Evolutionary conservation across 345 rosid genomes (phyloP).

Genomic region (Pelargonium nanum): DNA sequence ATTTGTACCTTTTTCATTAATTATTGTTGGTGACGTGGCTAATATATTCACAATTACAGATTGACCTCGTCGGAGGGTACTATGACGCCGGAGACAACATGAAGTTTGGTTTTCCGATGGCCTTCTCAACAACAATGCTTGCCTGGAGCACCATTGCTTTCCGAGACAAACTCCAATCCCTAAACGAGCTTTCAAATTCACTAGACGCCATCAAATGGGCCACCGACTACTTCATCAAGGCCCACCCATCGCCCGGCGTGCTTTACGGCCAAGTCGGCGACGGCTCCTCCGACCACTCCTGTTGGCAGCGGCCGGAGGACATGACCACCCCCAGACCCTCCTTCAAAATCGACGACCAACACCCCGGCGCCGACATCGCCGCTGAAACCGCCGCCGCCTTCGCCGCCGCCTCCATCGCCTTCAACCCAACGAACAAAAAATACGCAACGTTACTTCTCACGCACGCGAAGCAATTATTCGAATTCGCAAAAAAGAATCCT

Average conservation of each 20-base stretch:
- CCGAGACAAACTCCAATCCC: conserved; percentile 18
- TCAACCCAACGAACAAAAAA: conserved; percentile 12
- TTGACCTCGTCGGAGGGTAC: conserved; percentile 64
- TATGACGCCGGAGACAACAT: conserved; percentile 70
- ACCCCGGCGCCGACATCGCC: conserved; percentile 67
- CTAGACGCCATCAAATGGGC: conserved; percentile 52
- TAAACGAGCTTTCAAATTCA: conserved; percentile 30
- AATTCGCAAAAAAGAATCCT: conserved; percentile 22
- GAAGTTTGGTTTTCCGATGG: conserved; percentile 70
- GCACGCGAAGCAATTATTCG: conserved; percentile 43
- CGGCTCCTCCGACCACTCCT: conserved; percentile 42
- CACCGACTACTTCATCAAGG: conserved; percentile 60
- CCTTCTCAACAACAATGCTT: conserved; percentile 58
- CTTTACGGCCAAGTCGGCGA: conserved; percentile 57
- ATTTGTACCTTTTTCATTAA: no score
- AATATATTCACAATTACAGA: conserved; percentile 14
- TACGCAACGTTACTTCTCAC: conserved; percentile 34
- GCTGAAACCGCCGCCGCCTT: conserved; percentile 60
- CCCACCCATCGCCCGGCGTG: conserved; percentile 38
- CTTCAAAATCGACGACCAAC: conserved; percentile 25
- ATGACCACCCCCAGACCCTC: conserved; percentile 53
- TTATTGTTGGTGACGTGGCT: neutral
- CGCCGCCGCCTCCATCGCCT: conserved; percentile 61
- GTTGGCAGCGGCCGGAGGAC: conserved; percentile 72
- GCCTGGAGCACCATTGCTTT: conserved; percentile 65